Evolutionary conservation across 2,329 filamentous ascomycete genomes (phyloP), one percentile per base, ranked within the genome.

Genomic region (Fusarium sp.): DNA sequence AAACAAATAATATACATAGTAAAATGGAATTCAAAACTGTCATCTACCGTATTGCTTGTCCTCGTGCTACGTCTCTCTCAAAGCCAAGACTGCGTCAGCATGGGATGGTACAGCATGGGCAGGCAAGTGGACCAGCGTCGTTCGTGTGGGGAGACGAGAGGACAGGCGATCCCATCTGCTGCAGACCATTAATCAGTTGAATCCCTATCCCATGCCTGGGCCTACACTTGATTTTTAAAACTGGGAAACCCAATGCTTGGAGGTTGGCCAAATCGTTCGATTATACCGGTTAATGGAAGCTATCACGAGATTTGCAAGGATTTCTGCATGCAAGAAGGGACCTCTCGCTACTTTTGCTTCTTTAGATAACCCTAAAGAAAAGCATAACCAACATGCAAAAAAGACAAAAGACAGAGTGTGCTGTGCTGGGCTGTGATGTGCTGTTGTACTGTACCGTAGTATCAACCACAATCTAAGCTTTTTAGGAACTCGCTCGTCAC

Each of bases 81-180:
- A 53, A 28, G 34, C 49, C 49, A 53, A 53, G 49, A 28, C 49
- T 21, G 49, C 49, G 21, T 55, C 42, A 48, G 28, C 37, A 46
- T 45, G 37, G 60, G 32, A 50, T 50, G 27, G 48, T 49, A 34
- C 25, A 20, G 23, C 20, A 43, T 43, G 41, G 41, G 47, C 37
- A 32, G 46, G 32, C 50, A 53, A 34, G 57, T 67, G 64, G 51
- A 63, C 43, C 49, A 53, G 50, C 34, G 32, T 55, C 20, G 34
- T 45, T 30, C 54, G 51, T 56, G 61, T 57, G 66, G 66, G 60
- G 65, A 65, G 64, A 60, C 42, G 23, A 60, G 47, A 65, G 48
- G 54, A 43, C 49, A 54, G 54, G 43, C 48, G 45, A 48, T 49
- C 42, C 60, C 28, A 45, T 47, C 27, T 34, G 23, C 49, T 47